Evolutionary conservation across 768 basidiomycete genomes (phyloP), one percentile per base, ranked within the genome.

Genomic region (Favolaschia claudopus): DNA sequence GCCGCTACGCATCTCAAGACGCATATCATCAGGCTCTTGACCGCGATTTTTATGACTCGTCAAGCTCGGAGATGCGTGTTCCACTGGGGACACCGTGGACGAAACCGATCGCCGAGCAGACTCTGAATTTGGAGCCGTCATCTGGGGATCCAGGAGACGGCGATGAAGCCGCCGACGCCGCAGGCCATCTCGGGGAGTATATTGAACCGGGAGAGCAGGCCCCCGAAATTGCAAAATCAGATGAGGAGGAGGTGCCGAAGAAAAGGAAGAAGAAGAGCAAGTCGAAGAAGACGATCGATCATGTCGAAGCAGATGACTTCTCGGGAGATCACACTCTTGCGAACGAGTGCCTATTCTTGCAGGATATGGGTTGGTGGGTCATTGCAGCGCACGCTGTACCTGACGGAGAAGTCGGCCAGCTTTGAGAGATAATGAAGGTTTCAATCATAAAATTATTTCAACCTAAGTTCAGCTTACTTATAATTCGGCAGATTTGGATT

Each of bases 381-480:
- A 55, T 55, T 29, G 53, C 53, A n/a, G 53, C 53, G 13, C 53
- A 55, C 15, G 53, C 53, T 15, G 53, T 55, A 2, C 43, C 53
- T 4, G 43, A 55, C 19, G 43, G 53, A 7, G 53, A 55, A 15
- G 45, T 55, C 6, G 53, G 43, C 6, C 53, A 34, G 7, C 10
- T 55, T 9, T 55, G 53, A 43, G 53, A 55, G 19, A 32, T 55
- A 9, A 55, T 55, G 53, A 55, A 55, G 34, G 53, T 55, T 34
- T n/a, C 14, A 6, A 13, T n/a, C n/a, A 17, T 29, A 27, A n/a
- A 7, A 33, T 55, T n/a, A n/a, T n/a, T n/a, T n/a, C n/a, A n/a
- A n/a, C 13, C 8, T 28, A 4, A 20, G 5, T 29, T 34, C 5
- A 19, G 3, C 12, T 22, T 12, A n/a, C 27, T 55, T 2, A 44